Conservation (phyloP, 148 eudicot genomes). For the Arbutus unedo region DNA sequence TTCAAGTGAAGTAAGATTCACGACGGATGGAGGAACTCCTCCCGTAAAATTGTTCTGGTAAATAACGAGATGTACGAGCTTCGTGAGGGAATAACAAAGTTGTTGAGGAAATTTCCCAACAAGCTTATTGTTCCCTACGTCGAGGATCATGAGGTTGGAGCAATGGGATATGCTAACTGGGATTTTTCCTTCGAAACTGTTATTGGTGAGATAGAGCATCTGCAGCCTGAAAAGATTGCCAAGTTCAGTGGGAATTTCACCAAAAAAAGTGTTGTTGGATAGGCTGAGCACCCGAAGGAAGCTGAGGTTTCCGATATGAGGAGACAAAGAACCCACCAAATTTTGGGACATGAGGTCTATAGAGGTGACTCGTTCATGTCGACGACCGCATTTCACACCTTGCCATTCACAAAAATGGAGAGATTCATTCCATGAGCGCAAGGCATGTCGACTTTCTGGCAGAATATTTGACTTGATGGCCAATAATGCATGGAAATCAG, state of each 20-base stretch:
- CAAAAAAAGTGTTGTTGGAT: background rate
- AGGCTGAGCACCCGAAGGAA: background rate
- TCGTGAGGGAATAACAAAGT: background rate
- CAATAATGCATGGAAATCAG: background rate
- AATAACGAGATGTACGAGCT: background rate
- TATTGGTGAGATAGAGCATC: background rate
- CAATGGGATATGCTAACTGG: background rate
- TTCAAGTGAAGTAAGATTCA: background rate
- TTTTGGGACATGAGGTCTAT: background rate
- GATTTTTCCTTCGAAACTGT: background rate
- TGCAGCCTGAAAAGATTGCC: background rate
- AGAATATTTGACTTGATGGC: background rate
- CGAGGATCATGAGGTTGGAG: background rate
- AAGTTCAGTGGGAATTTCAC: background rate
- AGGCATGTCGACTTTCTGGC: background rate
- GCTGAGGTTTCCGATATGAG: background rate
- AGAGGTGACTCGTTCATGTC: background rate
- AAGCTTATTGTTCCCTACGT: background rate
- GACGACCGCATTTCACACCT: background rate
- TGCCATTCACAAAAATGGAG: background rate
- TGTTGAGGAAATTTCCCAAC: background rate
- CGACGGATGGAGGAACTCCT: background rate
- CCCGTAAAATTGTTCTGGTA: background rate
- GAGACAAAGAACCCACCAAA: background rate
- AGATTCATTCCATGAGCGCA: constrained; percentile 1